Base-by-base conservation (phyloP, 208 protist species). In the Crithidia sp. region DNA sequence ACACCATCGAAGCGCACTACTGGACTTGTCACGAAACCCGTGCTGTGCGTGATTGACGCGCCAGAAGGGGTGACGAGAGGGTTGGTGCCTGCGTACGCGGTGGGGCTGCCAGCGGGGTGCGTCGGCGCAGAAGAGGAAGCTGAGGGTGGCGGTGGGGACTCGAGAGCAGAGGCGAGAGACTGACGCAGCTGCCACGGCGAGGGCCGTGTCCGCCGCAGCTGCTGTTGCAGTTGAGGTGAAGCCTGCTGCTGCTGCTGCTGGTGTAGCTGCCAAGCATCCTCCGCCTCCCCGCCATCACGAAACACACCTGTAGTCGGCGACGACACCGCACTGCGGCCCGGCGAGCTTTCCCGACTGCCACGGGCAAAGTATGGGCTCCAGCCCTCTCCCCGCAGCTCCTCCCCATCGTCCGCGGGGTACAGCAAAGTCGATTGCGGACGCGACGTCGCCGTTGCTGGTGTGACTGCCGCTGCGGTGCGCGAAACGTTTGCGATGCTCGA, bases 221-320 rank as follows among this genome's bases (percentile, higher is more conserved):
- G 63, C 37, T 44, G 62, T 12, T 49, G 45, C 2, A 28, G 28
- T 28, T 28, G 28, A 28, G 28, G 28, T 28, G 28, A 28, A 28
- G 28, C 28, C 28, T 28, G 28, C 28, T 28, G 28, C 28, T 28
- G 28, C 28, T 28, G 61, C 28, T 16, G 45, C 14, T 52, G 45
- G 12, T 41, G 19, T 5, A 39, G 12, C 50, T 37, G 17, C 16
- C 63, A 47, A 68, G 36, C n/a, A 36, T 45, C 63, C 39, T 6
- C n/a, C 50, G 36, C 63, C n/a, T 49, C 50, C 5, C 63, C 63
- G 2, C 39, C 45, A 47, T 68, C 63, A 3, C 50, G 40, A 59
- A 68, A 68, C 36, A 40, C 40, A 57, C 50, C 63, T 2, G 63
- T 16, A n/a, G 10, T 7, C 14, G 49, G 10, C 3, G 49, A 45